Evolutionary conservation across 2,329 filamentous ascomycete genomes (phyloP).

Genomic region (Pseudogymnoascus sp.): DNA sequence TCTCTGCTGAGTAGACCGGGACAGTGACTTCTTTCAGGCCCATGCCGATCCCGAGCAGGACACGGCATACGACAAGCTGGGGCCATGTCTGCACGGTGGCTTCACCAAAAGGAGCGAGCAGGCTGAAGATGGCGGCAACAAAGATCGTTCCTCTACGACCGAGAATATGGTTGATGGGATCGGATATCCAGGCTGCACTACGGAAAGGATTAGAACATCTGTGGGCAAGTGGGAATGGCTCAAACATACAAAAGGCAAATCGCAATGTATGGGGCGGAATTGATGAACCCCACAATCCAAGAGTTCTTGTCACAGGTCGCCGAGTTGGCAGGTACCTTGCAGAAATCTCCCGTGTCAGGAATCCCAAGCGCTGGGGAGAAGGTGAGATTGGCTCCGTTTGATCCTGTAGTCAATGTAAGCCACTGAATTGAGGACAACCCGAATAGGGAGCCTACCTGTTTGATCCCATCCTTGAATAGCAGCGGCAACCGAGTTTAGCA

Average conservation of each 20-base stretch:
- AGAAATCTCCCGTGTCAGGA: constrained; percentile 15
- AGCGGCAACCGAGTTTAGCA: constrained; percentile 58
- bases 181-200: constrained; percentile 57
- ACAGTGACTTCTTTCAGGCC: constrained; percentile 43
- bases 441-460: constrained; percentile 37
- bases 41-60: constrained; percentile 53
- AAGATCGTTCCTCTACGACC: constrained; percentile 66
- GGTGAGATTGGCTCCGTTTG: constrained; percentile 36
- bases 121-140: constrained; percentile 55
- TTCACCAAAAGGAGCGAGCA: constrained; percentile 46
- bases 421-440: constrained; percentile 38
- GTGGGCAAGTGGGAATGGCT: too few species aligned
- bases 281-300: constrained; percentile 52
- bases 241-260: constrained; percentile 30
- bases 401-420: constrained; percentile 38
- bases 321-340: constrained; percentile 2
- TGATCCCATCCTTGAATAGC: constrained; percentile 42
- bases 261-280: constrained; percentile 44
- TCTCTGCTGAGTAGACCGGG: constrained; percentile 45
- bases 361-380: constrained; percentile 32
- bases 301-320: constrained; percentile 13
- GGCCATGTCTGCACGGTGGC: constrained; percentile 50
- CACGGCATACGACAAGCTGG: constrained; percentile 44
- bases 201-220: constrained; percentile 31
- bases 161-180: constrained; percentile 54